Conservation (phyloP, 176 grass and related monocot genomes). For the Ananas comosus region DNA sequence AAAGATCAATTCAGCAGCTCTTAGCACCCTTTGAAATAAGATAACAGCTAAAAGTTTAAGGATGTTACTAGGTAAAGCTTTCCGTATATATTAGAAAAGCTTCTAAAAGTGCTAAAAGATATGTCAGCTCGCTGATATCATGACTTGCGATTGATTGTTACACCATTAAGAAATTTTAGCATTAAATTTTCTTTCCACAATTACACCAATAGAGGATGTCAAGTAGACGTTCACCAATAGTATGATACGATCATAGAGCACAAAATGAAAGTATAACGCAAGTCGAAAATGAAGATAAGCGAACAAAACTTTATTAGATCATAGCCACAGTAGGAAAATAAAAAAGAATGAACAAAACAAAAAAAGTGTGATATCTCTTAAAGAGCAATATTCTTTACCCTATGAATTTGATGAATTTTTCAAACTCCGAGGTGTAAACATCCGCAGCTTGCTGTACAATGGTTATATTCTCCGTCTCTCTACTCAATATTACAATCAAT, state of each 20-base stretch:
- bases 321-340: constrained; percentile 8
- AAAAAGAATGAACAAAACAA: background rate
- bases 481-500: constrained; percentile 29
- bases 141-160: background rate
- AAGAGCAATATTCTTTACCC: constrained; percentile 36
- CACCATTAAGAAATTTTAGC: background rate
- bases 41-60: no score
- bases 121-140: background rate
- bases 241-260: background rate
- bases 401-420: constrained; percentile 75
- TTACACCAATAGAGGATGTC: background rate
- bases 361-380: background rate
- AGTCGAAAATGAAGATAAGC: constrained; percentile 10
- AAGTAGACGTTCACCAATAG: background rate
- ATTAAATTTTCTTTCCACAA: background rate
- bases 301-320: constrained; percentile 1
- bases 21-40: no score
- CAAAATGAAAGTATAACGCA: constrained; percentile 1
- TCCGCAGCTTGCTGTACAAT: constrained; percentile 55
- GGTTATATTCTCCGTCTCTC: constrained; percentile 50
- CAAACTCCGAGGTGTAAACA: constrained; percentile 60
- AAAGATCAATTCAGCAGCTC: no score
- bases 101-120: no score
- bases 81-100: no score
- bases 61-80: no score